These are phyloP conservation scores for Mesembryanthemum crystallinum DNA, from an alignment of 148 eudicot species.

Conservation along the genomic window DNA sequence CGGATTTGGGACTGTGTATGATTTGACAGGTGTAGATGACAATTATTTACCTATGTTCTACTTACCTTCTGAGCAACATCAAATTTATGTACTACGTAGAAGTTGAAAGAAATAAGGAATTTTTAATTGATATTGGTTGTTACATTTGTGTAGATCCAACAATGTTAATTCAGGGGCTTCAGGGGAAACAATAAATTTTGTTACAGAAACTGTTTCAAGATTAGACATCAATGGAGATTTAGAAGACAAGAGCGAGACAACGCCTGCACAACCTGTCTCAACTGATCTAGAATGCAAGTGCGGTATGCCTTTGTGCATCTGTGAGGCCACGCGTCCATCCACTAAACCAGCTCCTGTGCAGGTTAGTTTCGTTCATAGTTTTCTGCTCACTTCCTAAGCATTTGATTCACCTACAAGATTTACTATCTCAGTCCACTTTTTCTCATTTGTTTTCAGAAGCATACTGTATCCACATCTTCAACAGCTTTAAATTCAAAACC, in stretches of 20 bases:
- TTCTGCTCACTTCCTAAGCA: constrained; percentile 7
- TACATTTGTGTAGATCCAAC: constrained; percentile 30
- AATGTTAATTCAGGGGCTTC: constrained; percentile 37
- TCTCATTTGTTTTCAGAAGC: constrained; percentile 23
- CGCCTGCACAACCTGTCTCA: constrained; percentile 29
- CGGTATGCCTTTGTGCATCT: constrained; percentile 99
- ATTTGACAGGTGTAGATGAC: too few species aligned
- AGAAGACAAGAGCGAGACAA: constrained; percentile 34
- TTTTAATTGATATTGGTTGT: constrained; percentile 11
- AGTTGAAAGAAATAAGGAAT: background rate
- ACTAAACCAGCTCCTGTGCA: constrained; percentile 38
- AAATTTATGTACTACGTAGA: background rate
- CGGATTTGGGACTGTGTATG: too few species aligned
- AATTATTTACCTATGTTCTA: background rate
- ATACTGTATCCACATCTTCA: constrained; percentile 35
- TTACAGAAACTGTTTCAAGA: constrained; percentile 55
- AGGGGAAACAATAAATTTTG: constrained; percentile 39
- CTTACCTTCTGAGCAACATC: background rate
- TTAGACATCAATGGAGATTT: constrained; percentile 54
- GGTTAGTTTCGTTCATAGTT: constrained; percentile 33
- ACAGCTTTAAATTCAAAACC: constrained; percentile 40
- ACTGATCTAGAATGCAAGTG: constrained; percentile 72
- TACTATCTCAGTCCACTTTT: constrained; percentile 9
- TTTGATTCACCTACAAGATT: constrained; percentile 1
- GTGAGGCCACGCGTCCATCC: constrained; percentile 58